A percentile compares a stretch with the other conserved stretches of the same genome.
Evolutionary conservation across 129 eudicot genomes (phyloP).

Genomic region (Solidago caesia): DNA sequence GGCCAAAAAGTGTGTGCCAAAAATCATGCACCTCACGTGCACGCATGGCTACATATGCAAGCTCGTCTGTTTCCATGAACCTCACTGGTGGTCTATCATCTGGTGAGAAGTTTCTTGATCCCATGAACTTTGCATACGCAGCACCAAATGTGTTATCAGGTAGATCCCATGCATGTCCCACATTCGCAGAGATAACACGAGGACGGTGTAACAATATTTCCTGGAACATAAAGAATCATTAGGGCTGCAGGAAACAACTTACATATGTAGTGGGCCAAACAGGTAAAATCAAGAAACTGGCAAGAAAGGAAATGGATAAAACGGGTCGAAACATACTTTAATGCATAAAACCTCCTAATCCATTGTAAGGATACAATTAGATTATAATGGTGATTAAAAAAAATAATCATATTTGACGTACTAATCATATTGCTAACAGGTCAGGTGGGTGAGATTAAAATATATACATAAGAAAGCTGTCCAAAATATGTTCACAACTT

Average conservation of each 20-base stretch:
- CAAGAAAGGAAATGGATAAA: not conserved
- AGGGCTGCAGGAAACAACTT: not conserved
- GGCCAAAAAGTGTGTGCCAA: conserved; percentile 93
- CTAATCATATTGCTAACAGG: not conserved
- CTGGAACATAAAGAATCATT: conserved; percentile 33
- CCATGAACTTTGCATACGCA: conserved; percentile 93
- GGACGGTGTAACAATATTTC: conserved; percentile 70
- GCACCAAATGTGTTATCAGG: conserved; percentile 91
- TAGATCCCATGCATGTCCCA: conserved; percentile 88
- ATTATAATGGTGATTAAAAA: not conserved
- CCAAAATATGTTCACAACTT: not conserved
- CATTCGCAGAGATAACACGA: conserved; percentile 69
- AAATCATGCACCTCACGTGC: conserved; percentile 96
- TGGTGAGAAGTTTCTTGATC: conserved; percentile 93
- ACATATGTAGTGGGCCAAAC: not conserved
- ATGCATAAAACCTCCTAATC: not conserved
- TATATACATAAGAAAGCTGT: not conserved
- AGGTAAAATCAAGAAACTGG: not conserved
- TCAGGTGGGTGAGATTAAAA: not conserved
- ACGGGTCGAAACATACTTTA: not conserved
- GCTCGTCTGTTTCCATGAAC: conserved; percentile 94
- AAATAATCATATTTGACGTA: not conserved
- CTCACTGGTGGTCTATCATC: conserved; percentile 92
- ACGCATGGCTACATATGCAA: conserved; percentile 82
- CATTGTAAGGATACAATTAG: not conserved